Percentiles rank a stretch among this genome's conserved stretches.
These are phyloP conservation scores for Xerocomus brunneocitrinus DNA, from an alignment of 768 basidiomycete genomes.

Conservation along the genomic window DNA sequence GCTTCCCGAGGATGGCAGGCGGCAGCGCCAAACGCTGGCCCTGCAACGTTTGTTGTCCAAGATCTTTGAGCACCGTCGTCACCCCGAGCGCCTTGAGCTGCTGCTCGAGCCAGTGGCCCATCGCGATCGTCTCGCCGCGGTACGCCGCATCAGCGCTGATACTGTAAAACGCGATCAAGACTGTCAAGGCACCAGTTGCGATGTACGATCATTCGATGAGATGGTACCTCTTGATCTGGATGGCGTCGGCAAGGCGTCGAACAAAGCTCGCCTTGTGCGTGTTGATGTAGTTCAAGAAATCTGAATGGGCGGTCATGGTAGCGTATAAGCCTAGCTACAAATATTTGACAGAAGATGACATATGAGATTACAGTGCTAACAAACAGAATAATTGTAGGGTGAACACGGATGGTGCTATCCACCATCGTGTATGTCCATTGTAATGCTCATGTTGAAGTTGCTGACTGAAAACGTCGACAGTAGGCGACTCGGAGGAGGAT, in stretches of 20 bases:
- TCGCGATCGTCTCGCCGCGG: constrained; percentile 74
- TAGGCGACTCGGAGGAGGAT: too few relatives aligned
- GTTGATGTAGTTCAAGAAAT: constrained; percentile 54
- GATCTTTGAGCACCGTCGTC: constrained; percentile 64
- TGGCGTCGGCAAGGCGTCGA: constrained; percentile 71
- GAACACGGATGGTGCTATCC: too few relatives aligned
- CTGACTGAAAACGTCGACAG: too few relatives aligned
- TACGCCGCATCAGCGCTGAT: constrained; percentile 67
- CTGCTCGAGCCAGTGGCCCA: constrained; percentile 77
- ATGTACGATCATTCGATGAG: neutral
- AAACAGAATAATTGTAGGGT: too few relatives aligned
- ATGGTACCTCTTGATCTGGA: constrained; percentile 71
- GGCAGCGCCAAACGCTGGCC: constrained; percentile 73
- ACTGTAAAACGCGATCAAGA: constrained; percentile 30
- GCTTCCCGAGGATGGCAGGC: constrained; percentile 74
- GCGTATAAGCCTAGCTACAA: too few relatives aligned
- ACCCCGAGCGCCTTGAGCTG: constrained; percentile 78
- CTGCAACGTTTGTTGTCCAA: constrained; percentile 72
- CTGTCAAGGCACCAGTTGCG: neutral
- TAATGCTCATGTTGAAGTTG: too few relatives aligned
- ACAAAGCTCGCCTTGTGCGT: constrained; percentile 70
- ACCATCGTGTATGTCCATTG: too few relatives aligned
- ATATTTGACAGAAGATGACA: too few relatives aligned
- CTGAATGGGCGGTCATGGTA: constrained; percentile 13
- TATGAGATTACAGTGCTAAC: too few relatives aligned